Conservation (phyloP, 2,329 filamentous ascomycete species). For the Trichoderma atrobrunneum region DNA sequence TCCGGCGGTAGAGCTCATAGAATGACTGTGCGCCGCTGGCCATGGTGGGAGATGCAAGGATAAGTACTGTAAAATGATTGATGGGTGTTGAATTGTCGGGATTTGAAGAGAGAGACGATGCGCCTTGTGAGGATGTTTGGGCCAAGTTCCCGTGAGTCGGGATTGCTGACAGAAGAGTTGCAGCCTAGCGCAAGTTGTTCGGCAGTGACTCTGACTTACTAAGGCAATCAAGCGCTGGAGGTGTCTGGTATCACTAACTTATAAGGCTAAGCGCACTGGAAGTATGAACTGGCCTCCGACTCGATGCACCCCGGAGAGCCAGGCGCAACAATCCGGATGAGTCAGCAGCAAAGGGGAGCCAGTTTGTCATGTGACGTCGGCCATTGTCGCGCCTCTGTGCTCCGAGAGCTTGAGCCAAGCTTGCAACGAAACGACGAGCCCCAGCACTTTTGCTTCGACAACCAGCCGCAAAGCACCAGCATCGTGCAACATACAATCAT, state of each 20-base stretch:
- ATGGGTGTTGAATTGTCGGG: neutral
- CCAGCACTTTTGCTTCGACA: conserved; percentile 23
- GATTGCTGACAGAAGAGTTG: neutral
- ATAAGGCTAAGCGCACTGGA: neutral
- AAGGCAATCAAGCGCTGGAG: neutral
- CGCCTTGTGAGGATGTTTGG: neutral
- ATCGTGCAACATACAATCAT: conserved; percentile 45
- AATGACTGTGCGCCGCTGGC: conserved; percentile 55
- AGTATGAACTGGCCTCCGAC: conserved; percentile 4
- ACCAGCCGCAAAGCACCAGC: conserved; percentile 22
- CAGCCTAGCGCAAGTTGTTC: neutral
- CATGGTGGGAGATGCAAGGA: conserved; percentile 35
- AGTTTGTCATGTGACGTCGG: conserved; percentile 39
- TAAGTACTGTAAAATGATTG: neutral
- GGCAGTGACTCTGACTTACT: neutral
- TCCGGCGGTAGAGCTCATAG: conserved; percentile 97
- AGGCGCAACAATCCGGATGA: conserved; percentile 24
- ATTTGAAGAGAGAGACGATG: neutral
- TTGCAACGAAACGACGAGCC: conserved; percentile 20
- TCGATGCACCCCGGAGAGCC: neutral
- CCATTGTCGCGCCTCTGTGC: conserved; percentile 24
- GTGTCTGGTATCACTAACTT: too few species aligned
- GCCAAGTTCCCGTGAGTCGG: neutral
- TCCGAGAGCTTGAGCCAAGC: conserved; percentile 24
- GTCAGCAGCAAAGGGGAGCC: conserved; percentile 23